Evolutionary conservation across 1,284 basidiomycete species (phyloP).

Genomic region (Trichosporon sp.): DNA sequence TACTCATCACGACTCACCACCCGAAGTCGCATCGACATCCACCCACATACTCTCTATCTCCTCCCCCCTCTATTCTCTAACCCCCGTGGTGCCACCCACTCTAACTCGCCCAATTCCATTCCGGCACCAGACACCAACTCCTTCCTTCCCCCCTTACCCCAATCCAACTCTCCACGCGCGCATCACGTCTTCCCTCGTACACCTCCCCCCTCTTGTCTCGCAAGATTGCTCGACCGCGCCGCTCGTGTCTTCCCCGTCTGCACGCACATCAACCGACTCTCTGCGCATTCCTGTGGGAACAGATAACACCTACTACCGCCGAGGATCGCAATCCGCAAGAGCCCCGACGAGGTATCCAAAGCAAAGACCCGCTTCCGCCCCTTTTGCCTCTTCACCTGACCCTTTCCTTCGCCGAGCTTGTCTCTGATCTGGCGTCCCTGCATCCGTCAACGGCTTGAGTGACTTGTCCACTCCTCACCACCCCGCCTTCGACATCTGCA

Average conservation of each 20-base stretch:
- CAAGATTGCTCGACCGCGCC: not conserved
- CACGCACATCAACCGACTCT: not conserved
- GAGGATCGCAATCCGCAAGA: not conserved
- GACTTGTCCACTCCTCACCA: not conserved
- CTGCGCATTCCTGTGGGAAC: not conserved
- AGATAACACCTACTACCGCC: not conserved
- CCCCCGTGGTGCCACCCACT: not conserved
- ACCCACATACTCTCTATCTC: not conserved
- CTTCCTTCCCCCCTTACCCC: not conserved
- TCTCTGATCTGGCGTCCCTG: not conserved
- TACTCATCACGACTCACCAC: not conserved
- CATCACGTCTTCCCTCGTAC: not conserved
- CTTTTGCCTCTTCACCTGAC: not conserved
- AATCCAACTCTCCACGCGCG: not conserved
- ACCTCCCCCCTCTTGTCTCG: not conserved
- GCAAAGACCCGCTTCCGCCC: not conserved
- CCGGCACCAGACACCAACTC: not conserved
- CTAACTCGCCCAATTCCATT: not conserved
- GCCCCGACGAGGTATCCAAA: not conserved
- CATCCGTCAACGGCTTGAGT: not conserved
- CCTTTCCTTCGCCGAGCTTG: conserved; percentile 1
- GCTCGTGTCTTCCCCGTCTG: not conserved
- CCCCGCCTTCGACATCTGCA: not conserved
- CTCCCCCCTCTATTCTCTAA: not conserved
- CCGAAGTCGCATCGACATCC: not conserved